Percentiles rank a stretch among this genome's conserved stretches.
These are phyloP conservation scores for Streptanthus diversifolius DNA, from an alignment of 345 rosid species.

Conservation along the genomic window DNA sequence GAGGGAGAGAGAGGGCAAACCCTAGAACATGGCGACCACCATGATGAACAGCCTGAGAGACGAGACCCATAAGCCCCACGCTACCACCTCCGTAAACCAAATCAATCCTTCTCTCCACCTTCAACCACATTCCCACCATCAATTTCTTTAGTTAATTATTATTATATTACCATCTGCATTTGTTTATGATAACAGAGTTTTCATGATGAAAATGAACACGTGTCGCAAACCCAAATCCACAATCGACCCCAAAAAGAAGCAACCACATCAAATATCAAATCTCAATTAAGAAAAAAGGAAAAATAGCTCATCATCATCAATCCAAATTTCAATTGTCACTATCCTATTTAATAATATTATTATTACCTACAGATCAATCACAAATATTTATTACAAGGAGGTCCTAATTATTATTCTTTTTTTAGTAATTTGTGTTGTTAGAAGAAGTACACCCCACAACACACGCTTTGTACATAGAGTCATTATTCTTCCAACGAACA, in stretches of 20 bases:
- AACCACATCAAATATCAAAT: conserved; percentile 34
- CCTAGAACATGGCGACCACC: conserved; percentile 99
- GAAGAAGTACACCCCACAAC: conserved; percentile 34
- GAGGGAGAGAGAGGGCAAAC: conserved; percentile 48
- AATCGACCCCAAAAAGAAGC: conserved; percentile 28
- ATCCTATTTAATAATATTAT: conserved; percentile 29
- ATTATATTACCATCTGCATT: neutral
- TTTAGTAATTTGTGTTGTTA: conserved; percentile 5
- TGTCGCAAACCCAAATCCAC: conserved; percentile 29
- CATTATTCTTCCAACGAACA: conserved; percentile 38
- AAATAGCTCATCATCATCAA: conserved; percentile 26
- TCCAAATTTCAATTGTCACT: conserved; percentile 34
- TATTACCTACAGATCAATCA: conserved; percentile 29
- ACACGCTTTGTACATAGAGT: conserved; percentile 37
- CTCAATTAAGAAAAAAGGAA: conserved; percentile 19
- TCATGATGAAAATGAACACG: conserved; percentile 62
- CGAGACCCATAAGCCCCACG: conserved; percentile 98
- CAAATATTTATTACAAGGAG: conserved; percentile 6
- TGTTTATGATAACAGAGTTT: conserved; percentile 26
- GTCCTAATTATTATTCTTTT: conserved; percentile 1
- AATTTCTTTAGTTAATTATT: conserved; percentile 25
- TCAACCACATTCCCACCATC: conserved; percentile 41
- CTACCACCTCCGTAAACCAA: conserved; percentile 97
- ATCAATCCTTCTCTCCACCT: conserved; percentile 96
- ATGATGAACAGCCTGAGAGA: conserved; percentile 97